Base-by-base conservation (phyloP, 2,329 filamentous ascomycete genomes). In the Trichophyton rubrum region DNA sequence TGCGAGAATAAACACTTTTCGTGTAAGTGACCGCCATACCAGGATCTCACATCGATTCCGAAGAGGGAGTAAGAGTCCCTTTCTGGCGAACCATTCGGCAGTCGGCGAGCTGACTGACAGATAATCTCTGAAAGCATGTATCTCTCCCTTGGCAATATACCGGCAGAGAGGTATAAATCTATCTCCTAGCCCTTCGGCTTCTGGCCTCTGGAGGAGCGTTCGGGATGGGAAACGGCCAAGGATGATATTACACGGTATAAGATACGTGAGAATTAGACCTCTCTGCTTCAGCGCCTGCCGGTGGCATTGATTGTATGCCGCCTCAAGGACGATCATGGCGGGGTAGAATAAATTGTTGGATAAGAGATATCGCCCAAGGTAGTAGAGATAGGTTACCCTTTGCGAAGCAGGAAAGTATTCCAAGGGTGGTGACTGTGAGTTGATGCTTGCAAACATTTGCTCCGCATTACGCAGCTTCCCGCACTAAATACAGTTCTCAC, bases 331-430 rank as follows among this genome's bases (percentile, higher is more conserved):
- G 56, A 84, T 78, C 59, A 86, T 83, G 0, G 91, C 90, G 27
- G 88, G 85, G 63, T 83, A 84, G 72, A 90, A 96, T 70, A 95
- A 86, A 66, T 85, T 87, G 71, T 89, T 91, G 64, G 88, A 85
- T 71, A 95, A 90, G 69, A 91, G 85, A 74, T 92, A 96, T 62
- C 90, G 86, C 17, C 92, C 92, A 4, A 97, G 85, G 70, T 96
- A 96, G 76, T 96, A 96, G 13, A 97, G 85, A 67, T 91, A 97
- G 2, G 90, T 95, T 58, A 96, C 90, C 56, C 90, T 84, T 70
- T 97, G 89, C 4, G 87, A 82, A 22, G 89, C 89, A 1, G 91
- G 90, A 69, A 95, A 97, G 58, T 89, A 82, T 1, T 82, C 80
- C 11, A 97, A 76, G 0, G 90, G 89, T 0, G 90, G 90, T 0